Base-by-base conservation (phyloP, 768 basidiomycete species). In the Amanita phalloides region DNA sequence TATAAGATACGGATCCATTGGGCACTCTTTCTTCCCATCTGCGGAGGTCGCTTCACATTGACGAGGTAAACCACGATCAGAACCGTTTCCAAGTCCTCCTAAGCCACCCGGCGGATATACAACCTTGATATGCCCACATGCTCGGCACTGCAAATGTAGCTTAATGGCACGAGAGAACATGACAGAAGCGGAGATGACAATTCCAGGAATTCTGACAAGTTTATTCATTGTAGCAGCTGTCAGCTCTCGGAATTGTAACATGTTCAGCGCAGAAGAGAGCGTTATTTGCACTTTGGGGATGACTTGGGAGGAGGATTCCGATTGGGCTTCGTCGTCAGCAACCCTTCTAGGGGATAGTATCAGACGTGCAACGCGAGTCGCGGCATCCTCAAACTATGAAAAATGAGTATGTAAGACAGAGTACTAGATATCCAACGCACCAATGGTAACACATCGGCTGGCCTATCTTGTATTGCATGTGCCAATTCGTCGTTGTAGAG, bases 121-220 rank as follows among this genome's bases (percentile, higher is more conserved):
- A 0, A 77, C 77, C 64, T 89, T 92, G 7, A 81, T 78, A 3
- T 82, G 80, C 33, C 89, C 77, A 64, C 96, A 99, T 1, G 84
- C 82, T 53, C 92, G 90, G 66, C 96, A 99, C 66, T 93, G 92
- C 14, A 99, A 75, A 59, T 90, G 85, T 4, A 99, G 77, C 56
- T 86, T 90, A 20, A 92, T 93, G 8, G 96, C 92, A 41, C 95
- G 84, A 1, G 95, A 90, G 0, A 92, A 90, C 20, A 98, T 78
- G 14, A 92, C 85, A 8, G 93, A 95, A 0, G 96, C 90, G 30
- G 94, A 94, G 63, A 98, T 97, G 64, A 98, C 93, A 60, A 99
- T 99, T 30, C 96, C 96, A 1, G 96, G 96, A 39, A 97, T 79
- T 54, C 96, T 88, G 35, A 99, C 94, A 39, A 99, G 83, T 62